Base-by-base conservation (phyloP, 768 basidiomycete genomes). In the Sarcodon sp. region DNA sequence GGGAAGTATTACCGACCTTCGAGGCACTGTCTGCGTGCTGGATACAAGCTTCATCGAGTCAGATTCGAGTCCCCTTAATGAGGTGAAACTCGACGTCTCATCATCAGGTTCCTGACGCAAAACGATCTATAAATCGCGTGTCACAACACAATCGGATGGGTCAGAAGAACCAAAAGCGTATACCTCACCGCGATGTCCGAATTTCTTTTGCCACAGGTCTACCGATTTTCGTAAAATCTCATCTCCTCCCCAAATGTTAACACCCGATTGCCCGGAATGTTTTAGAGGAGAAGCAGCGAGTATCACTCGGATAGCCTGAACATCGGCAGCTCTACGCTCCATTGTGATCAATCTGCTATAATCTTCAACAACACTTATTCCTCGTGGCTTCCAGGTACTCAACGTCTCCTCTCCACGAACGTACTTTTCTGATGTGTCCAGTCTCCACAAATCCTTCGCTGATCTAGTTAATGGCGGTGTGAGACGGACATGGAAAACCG, bases 371-470 rank as follows among this genome's bases (percentile, higher is more conserved):
- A 91, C 80, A 1, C 83, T 83, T 27, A 97, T 74, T 7, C 93
- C 89, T 41, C 93, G 76, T 39, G 93, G 81, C 55, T 80, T 85
- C 93, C 94, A 98, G 15, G 71, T 63, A 6, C 75, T 80, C 31
- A 98, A 71, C 3, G 71, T 64, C 57, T 97, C 93, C 61, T 98
- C 93, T 7, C 94, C 94, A 41, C 83, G 76, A 0, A 99, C 92
- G 64, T 93, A 97, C 61, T 91, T 93, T 65, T 88, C 86, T 31
- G 87, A 81, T 1, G 94, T 97, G 66, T 99, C 91, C 46, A 98
- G 69, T 36, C 92, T 71, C 96, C 94, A 97, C 11, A 99, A 70
- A 53, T 97, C 92, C 60, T 80, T 80, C 2, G 89, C 76, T 0
- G 86, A 91, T 39, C 89, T 80, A 15, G 88, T 90, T 51, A 88